phyloP scores from a whole-genome alignment of 2,329 filamentous ascomycete genomes.

The Emergomyces orientalis region DNA sequence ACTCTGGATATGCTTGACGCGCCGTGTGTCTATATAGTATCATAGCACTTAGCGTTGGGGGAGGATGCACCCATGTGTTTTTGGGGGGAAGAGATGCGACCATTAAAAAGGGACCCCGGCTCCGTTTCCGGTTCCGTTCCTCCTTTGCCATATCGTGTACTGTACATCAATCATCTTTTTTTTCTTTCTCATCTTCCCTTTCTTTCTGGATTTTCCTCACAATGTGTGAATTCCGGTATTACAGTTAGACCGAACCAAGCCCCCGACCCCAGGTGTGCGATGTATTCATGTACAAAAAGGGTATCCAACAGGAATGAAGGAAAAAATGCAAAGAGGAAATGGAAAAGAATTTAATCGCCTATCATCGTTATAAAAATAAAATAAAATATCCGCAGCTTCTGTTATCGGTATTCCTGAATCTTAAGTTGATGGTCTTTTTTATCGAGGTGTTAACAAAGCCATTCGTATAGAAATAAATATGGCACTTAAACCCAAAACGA shows the following conservation, averaged over 20 bases:
- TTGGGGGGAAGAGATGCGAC: constrained; percentile 4
- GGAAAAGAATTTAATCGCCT: background rate
- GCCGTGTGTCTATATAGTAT: background rate
- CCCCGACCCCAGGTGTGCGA: background rate
- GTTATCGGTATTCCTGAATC: too few species aligned
- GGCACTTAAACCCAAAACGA: too few species aligned
- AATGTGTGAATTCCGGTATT: constrained; percentile 6
- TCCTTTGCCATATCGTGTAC: constrained; percentile 33
- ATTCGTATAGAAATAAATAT: too few species aligned
- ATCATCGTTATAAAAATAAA: background rate
- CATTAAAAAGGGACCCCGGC: constrained; percentile 20
- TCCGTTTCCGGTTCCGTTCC: constrained; percentile 21
- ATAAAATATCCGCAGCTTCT: background rate
- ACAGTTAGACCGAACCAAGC: background rate
- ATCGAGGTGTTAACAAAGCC: too few species aligned
- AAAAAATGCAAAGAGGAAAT: background rate
- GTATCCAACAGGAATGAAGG: background rate
- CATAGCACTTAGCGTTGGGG: background rate
- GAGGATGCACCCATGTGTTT: background rate
- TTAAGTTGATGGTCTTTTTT: too few species aligned
- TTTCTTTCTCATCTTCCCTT: background rate
- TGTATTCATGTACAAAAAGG: background rate
- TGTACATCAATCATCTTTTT: constrained; percentile 31
- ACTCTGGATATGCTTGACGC: constrained; percentile 1
- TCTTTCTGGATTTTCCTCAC: background rate